Conservation (phyloP, 2,329 filamentous ascomycete genomes). For the Neofusicoccum umdonicola region DNA sequence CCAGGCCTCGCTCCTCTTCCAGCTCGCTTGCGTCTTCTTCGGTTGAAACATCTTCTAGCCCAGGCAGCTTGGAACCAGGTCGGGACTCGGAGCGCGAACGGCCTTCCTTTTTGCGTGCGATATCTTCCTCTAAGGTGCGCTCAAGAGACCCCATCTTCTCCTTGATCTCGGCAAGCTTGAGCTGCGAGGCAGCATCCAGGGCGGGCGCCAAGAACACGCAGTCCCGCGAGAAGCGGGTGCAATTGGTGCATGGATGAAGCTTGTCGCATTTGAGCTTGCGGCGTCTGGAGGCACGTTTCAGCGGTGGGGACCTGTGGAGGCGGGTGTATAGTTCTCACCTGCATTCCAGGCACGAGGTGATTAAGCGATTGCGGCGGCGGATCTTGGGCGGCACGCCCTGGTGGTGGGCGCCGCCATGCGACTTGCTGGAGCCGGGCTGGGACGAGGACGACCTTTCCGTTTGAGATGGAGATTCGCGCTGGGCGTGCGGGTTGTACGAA, state of each 20-base stretch:
- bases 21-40: slow-evolving; percentile 52
- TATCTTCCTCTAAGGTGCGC: slow-evolving; percentile 66
- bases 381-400: slow-evolving; percentile 24
- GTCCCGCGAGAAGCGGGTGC: slow-evolving; percentile 51
- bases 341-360: slow-evolving; percentile 40
- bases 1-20: slow-evolving; percentile 58
- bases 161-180: slow-evolving; percentile 72
- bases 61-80: slow-evolving; percentile 17
- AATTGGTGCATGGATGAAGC: slow-evolving; percentile 67
- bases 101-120: slow-evolving; percentile 48
- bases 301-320: slow-evolving; percentile 40
- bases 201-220: slow-evolving; percentile 65
- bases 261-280: slow-evolving; percentile 80
- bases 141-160: slow-evolving; percentile 74
- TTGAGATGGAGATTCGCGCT: slow-evolving; percentile 6
- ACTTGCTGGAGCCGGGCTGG: slow-evolving; percentile 1
- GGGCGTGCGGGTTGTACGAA: neutral
- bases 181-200: slow-evolving; percentile 67
- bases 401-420: neutral
- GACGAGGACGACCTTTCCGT: neutral
- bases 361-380: slow-evolving; percentile 37
- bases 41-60: slow-evolving; percentile 52
- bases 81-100: slow-evolving; percentile 16
- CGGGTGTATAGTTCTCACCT: slow-evolving; percentile 5
- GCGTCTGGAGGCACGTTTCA: slow-evolving; percentile 47